Evolutionary conservation across 192 early-diverging fungal genomes (phyloP), one percentile per base, ranked within the genome.

Genomic region (Rhizoclosmatium globosum): DNA sequence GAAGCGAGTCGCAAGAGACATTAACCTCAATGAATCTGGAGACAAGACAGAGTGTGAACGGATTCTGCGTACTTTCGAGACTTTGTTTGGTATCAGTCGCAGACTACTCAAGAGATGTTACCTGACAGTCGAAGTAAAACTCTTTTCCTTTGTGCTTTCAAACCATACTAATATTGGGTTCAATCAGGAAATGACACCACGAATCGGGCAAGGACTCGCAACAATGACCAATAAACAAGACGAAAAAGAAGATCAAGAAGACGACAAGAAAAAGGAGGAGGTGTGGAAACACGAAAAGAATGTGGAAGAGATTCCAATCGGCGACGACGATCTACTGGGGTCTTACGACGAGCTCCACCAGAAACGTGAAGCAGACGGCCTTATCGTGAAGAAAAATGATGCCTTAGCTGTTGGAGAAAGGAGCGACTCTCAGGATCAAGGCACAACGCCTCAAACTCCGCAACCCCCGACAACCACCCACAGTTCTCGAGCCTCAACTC

Each of bases 31-130:
- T 0, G 78, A 84, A 17, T 71, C 83, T 31, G 76, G 79, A 2
- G 89, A 91, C 64, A 64, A 68, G 21, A 65, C 72, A 3, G 89
- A 91, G 56, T 84, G 82, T 59, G 81, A 79, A 13, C 65, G 89
- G 11, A 84, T 91, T 47, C 79, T 86, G 71, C 79, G 84, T 47
- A 89, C 87, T 39, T 91, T 85, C 72, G 85, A 91, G 64, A 91
- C 89, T 13, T 72, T 90, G 17, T 71, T 84, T 56, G 64, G 71
- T 15, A 23, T 91, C 19, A 73, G 65, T 42, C 67, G 83, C 38
- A 79, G 89, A 1, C 62, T 62, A 2, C 69, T 91, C 21, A 87
- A 88, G 64, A 64, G 73, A 21, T 74, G 73, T 48, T 84, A 86
- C 59, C n/a, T 85, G 2, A 84, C 85, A 38, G 83, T 91, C 39